Percentiles rank a stretch among this genome's conserved stretches.
phyloP scores from a whole-genome alignment of 768 basidiomycete species.

The Asterophora parasitica region DNA sequence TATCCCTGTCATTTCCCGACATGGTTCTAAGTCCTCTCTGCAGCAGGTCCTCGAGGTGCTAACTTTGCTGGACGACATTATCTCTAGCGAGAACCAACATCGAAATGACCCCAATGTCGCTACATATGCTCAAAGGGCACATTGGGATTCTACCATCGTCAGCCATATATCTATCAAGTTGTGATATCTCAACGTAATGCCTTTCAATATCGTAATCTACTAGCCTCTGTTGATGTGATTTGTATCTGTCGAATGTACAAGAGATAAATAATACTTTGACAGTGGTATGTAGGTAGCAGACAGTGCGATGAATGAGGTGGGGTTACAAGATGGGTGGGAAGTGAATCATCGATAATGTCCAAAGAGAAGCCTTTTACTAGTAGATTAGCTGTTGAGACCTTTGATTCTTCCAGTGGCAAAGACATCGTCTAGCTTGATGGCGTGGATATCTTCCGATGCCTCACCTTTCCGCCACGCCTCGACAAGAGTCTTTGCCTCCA shows the following conservation, averaged over 20 bases:
- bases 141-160: slow-evolving; percentile 3
- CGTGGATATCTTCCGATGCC: slow-evolving; percentile 6
- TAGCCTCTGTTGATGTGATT: neutral
- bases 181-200: neutral
- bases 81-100: neutral
- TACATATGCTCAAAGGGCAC: slow-evolving; percentile 2
- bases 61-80: slow-evolving; percentile 3
- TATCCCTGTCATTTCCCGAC: no score
- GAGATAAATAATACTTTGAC: neutral
- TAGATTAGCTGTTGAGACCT: slow-evolving; percentile 11
- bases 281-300: no score
- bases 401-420: slow-evolving; percentile 19
- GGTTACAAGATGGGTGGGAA: neutral
- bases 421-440: slow-evolving; percentile 12
- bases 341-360: neutral
- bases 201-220: neutral
- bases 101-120: neutral
- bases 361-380: neutral
- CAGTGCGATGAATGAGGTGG: neutral
- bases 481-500: slow-evolving; percentile 70
- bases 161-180: neutral
- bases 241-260: neutral
- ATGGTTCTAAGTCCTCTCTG: neutral
- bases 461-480: slow-evolving; percentile 42
- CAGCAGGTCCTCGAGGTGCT: neutral